Percentiles rank a stretch among this genome's conserved stretches.
These are phyloP conservation scores for Hanseniaspora valbyensis DNA, from an alignment of 805 yeast species.

Conservation along the genomic window DNA sequence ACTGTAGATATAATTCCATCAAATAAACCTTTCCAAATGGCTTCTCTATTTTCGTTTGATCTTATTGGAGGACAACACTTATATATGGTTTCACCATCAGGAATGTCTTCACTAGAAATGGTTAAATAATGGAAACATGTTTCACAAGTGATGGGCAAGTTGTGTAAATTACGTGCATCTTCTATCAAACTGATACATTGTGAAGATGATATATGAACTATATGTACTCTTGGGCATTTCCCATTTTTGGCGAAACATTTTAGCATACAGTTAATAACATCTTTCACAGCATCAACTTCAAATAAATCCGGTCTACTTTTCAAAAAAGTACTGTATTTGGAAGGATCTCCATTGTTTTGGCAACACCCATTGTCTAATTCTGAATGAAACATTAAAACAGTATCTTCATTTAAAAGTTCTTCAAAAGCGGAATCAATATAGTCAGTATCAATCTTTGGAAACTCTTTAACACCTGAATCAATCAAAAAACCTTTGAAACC, in stretches of 20 bases:
- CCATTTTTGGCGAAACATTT: conserved; percentile 24
- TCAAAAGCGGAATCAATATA: conserved; percentile 39
- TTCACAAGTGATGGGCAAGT: conserved; percentile 67
- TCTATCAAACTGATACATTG: conserved; percentile 66
- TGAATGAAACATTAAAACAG: conserved; percentile 85
- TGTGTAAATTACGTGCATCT: conserved; percentile 45
- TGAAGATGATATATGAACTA: conserved; percentile 81
- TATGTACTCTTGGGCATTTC: conserved; percentile 59
- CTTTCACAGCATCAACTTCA: conserved; percentile 73
- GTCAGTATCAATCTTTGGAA: conserved; percentile 62
- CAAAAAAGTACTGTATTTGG: conserved; percentile 57
- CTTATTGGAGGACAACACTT: conserved; percentile 96
- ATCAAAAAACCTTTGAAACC: conserved; percentile 91
- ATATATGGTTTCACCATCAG: conserved; percentile 67
- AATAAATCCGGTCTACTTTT: conserved; percentile 82
- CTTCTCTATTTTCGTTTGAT: conserved; percentile 54
- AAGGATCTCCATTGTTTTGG: conserved; percentile 39
- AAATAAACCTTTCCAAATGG: conserved; percentile 68
- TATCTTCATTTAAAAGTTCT: conserved; percentile 52
- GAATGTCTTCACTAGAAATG: conserved; percentile 64
- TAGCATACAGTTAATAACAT: conserved; percentile 53
- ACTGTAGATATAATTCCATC: conserved; percentile 64
- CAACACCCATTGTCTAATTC: conserved; percentile 55
- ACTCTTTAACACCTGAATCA: conserved; percentile 93
- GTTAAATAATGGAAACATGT: conserved; percentile 90